These are phyloP conservation scores for Dendrobium nobile DNA, from an alignment of 106 monocot species.

Conservation along the genomic window DNA sequence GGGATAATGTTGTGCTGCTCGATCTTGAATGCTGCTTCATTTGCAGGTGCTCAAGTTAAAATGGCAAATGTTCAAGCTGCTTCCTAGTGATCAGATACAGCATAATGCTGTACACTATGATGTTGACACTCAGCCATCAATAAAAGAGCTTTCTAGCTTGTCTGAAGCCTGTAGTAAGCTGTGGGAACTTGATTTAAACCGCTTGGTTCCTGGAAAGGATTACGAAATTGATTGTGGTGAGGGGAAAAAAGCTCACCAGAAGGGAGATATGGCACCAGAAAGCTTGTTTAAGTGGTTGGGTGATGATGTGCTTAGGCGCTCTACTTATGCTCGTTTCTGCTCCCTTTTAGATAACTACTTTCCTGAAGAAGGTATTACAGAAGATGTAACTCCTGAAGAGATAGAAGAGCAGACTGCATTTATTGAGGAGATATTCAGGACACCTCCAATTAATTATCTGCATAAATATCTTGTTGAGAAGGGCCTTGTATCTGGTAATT, in stretches of 20 bases:
- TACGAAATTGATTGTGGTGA: slow-evolving; percentile 72
- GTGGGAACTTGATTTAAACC: slow-evolving; percentile 85
- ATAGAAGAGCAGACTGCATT: slow-evolving; percentile 80
- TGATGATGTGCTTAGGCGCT: slow-evolving; percentile 43
- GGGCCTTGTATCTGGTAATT: slow-evolving; percentile 32
- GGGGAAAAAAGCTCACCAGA: slow-evolving; percentile 76
- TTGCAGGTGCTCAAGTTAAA: slow-evolving; percentile 38
- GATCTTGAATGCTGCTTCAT: background rate
- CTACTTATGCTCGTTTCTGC: slow-evolving; percentile 71
- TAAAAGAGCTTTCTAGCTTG: slow-evolving; percentile 60
- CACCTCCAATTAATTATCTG: slow-evolving; percentile 76
- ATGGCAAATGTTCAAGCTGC: slow-evolving; percentile 48
- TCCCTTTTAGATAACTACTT: slow-evolving; percentile 92
- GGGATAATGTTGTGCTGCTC: too few species aligned
- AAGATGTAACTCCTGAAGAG: slow-evolving; percentile 73
- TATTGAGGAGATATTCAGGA: slow-evolving; percentile 87
- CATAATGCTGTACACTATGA: slow-evolving; percentile 19
- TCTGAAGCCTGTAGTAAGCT: slow-evolving; percentile 70
- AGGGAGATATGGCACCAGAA: slow-evolving; percentile 68
- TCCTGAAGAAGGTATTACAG: slow-evolving; percentile 64
- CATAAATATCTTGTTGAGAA: slow-evolving; percentile 63
- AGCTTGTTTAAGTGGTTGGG: slow-evolving; percentile 65
- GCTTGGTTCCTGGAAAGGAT: slow-evolving; percentile 77
- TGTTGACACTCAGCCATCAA: slow-evolving; percentile 38
- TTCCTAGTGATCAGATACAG: slow-evolving; percentile 57